phyloP scores from a whole-genome alignment of 257 asterid genomes.

The Craterostigma plantagineum region DNA sequence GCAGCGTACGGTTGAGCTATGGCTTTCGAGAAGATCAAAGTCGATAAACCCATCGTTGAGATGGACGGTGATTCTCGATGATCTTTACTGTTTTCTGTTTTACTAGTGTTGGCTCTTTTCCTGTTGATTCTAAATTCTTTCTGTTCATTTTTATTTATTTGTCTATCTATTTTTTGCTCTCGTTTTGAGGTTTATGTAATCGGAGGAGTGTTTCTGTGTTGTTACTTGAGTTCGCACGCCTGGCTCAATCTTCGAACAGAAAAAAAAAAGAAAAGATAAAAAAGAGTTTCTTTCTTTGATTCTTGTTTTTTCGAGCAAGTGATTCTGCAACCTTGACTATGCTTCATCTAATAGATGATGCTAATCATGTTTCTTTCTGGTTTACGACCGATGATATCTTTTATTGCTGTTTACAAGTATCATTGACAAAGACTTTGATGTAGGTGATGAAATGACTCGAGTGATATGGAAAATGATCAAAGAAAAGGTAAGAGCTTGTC shows the following conservation, averaged over 20 bases:
- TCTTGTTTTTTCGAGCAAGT: too few relatives aligned
- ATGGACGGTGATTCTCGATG: conserved; percentile 33
- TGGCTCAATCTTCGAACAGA: too few relatives aligned
- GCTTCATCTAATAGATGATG: too few relatives aligned
- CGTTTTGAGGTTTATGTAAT: background rate
- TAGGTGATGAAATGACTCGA: conserved; percentile 62
- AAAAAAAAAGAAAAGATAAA: too few relatives aligned
- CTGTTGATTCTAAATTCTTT: too few relatives aligned
- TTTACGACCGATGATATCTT: background rate
- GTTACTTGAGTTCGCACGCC: background rate
- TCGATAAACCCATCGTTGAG: conserved; percentile 41
- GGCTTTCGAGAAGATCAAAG: conserved; percentile 39
- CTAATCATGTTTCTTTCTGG: background rate
- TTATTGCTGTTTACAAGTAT: background rate
- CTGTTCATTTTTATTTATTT: too few relatives aligned
- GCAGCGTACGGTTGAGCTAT: conserved; percentile 3
- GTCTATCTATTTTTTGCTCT: too few relatives aligned
- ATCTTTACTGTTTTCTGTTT: background rate
- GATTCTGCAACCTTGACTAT: too few relatives aligned
- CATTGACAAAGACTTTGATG: conserved; percentile 13
- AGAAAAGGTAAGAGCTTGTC: conserved; percentile 21
- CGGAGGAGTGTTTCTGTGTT: background rate
- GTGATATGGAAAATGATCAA: conserved; percentile 42
- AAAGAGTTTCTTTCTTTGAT: too few relatives aligned
- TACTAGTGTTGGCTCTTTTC: background rate